phyloP scores from a whole-genome alignment of 2,329 filamentous ascomycete genomes.

The Penicillium sp. region DNA sequence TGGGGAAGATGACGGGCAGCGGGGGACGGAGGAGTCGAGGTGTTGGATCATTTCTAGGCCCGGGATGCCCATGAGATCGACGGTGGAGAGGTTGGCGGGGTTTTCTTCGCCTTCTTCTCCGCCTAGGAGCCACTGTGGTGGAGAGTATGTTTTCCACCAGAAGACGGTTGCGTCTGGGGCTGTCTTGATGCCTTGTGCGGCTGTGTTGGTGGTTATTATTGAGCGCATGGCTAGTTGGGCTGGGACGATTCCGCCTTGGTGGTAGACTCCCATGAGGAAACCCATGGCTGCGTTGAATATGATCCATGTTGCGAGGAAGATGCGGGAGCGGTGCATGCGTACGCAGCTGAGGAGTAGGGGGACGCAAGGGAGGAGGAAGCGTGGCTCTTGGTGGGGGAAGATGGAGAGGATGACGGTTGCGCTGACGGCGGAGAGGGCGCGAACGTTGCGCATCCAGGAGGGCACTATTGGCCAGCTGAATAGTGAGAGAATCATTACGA shows the following conservation, averaged over 20 bases:
- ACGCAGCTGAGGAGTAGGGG: constrained; percentile 57
- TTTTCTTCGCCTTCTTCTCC: background rate
- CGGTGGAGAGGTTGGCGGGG: constrained; percentile 37
- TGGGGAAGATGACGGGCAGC: constrained; percentile 34
- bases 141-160: constrained; percentile 62
- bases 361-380: constrained; percentile 56
- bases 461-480: constrained; percentile 46
- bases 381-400: constrained; percentile 57
- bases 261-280: constrained; percentile 57
- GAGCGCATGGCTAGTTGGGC: constrained; percentile 52
- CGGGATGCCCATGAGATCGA: constrained; percentile 55
- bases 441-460: constrained; percentile 42
- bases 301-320: constrained; percentile 52
- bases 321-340: constrained; percentile 43
- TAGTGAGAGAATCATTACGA: constrained; percentile 55
- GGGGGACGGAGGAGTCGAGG: constrained; percentile 39
- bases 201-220: constrained; percentile 36
- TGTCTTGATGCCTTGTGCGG: constrained; percentile 28
- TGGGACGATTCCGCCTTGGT: constrained; percentile 58
- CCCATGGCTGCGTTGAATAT: constrained; percentile 55
- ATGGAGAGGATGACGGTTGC: constrained; percentile 50
- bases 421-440: constrained; percentile 49
- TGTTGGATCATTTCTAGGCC: constrained; percentile 45
- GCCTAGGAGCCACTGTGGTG: constrained; percentile 56
- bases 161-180: constrained; percentile 43